Conservation (phyloP, 345 rosid species). For the Mangifera indica region DNA sequence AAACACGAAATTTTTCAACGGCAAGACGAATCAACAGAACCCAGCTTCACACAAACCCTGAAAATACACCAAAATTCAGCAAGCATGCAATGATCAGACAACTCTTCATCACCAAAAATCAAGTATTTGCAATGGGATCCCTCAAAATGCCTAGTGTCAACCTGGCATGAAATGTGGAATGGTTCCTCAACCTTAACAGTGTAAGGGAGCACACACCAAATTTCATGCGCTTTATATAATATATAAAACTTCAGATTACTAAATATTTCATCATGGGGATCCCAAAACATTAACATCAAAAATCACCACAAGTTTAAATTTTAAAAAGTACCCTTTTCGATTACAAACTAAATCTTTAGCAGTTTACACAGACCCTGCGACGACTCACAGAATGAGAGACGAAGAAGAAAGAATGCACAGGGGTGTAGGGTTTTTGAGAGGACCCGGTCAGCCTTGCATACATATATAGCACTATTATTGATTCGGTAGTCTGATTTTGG, state of each 20-base stretch:
- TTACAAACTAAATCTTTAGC: no score
- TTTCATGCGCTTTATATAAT: slow-evolving; percentile 8
- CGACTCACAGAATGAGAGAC: no score
- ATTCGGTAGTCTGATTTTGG: no score
- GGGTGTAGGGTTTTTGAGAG: no score
- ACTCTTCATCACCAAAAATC: neutral
- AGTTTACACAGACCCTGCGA: no score
- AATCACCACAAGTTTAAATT: neutral
- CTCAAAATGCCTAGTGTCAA: slow-evolving; percentile 32
- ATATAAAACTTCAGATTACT: slow-evolving; percentile 29
- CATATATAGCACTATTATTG: no score
- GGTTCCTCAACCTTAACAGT: slow-evolving; percentile 29
- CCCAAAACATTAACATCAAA: neutral
- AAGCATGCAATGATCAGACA: no score
- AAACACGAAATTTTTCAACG: neutral
- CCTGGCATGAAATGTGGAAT: slow-evolving; percentile 26
- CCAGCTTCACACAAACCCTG: neutral
- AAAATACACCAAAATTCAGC: neutral
- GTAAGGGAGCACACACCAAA: slow-evolving; percentile 29
- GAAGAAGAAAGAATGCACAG: no score
- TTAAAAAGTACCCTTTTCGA: no score
- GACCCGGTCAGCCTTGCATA: no score
- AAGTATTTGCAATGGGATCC: slow-evolving; percentile 4
- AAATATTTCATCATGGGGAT: slow-evolving; percentile 38
- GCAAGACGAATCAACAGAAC: neutral